phyloP scores from a whole-genome alignment of 2,329 filamentous ascomycete genomes.

The Amesomyces nigricolor region DNA sequence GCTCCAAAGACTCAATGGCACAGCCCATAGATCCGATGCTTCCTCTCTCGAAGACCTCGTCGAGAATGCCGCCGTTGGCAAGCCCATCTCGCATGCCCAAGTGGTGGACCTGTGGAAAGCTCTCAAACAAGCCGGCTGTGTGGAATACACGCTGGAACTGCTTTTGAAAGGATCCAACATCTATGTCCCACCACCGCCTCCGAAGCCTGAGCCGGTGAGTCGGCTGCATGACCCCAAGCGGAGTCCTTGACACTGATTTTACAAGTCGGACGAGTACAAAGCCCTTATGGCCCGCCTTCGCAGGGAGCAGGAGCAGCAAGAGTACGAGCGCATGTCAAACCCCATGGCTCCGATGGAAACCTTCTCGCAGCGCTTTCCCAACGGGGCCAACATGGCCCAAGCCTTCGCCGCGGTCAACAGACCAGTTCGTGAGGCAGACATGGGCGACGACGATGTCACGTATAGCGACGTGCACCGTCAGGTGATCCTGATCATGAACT shows the following conservation, averaged over 20 bases:
- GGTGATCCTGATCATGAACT: conserved; percentile 79
- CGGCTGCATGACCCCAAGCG: not conserved
- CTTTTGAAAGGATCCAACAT: conserved; percentile 67
- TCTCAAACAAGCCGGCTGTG: conserved; percentile 35
- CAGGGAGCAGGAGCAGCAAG: conserved; percentile 71
- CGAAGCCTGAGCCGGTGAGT: conserved; percentile 67
- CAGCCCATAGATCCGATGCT: conserved; percentile 30
- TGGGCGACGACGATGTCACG: conserved; percentile 55
- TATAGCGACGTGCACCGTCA: conserved; percentile 74
- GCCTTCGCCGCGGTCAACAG: conserved; percentile 52
- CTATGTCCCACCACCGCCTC: conserved; percentile 73
- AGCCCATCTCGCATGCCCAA: conserved; percentile 67
- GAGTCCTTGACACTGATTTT: conserved; percentile 2
- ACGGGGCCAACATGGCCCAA: conserved; percentile 39
- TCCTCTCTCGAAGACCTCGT: conserved; percentile 37
- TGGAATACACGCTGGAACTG: conserved; percentile 53
- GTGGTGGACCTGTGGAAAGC: conserved; percentile 56
- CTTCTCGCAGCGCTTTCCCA: conserved; percentile 54
- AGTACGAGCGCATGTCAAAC: conserved; percentile 76
- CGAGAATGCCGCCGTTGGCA: conserved; percentile 48
- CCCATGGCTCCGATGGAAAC: conserved; percentile 51
- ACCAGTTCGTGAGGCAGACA: conserved; percentile 40
- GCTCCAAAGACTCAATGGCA: conserved; percentile 37
- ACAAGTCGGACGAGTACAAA: conserved; percentile 73
- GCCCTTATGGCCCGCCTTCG: conserved; percentile 82